phyloP scores from a whole-genome alignment of 2,329 filamentous ascomycete species.

The Magnaporthiopsis rhizophila region DNA sequence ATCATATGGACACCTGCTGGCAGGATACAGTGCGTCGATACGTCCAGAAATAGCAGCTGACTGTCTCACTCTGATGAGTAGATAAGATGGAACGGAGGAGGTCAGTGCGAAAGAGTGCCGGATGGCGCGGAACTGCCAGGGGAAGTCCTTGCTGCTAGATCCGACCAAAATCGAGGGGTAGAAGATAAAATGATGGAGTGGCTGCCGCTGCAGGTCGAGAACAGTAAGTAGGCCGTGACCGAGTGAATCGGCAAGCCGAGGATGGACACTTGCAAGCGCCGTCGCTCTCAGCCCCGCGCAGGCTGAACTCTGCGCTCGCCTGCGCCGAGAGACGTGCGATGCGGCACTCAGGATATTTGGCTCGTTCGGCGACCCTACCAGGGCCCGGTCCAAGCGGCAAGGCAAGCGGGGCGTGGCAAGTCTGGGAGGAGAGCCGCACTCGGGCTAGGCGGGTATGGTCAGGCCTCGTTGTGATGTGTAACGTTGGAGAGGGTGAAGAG shows the following conservation, averaged over 20 bases:
- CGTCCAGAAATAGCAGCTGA: slow-evolving; percentile 1
- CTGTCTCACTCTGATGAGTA: neutral
- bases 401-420: too few relatives aligned
- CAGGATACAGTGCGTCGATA: neutral
- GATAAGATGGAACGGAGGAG: slow-evolving; percentile 1
- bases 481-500: neutral
- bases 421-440: too few relatives aligned
- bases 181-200: neutral
- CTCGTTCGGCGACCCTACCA: neutral
- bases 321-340: neutral
- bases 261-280: neutral
- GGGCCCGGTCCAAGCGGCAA: too few relatives aligned
- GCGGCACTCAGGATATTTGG: neutral
- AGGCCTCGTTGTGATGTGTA: neutral
- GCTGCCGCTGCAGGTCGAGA: neutral
- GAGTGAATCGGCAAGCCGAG: neutral
- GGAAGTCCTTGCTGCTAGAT: neutral
- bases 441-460: neutral
- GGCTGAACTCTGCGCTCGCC: neutral
- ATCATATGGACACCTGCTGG: slow-evolving; percentile 5
- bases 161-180: neutral
- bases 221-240: neutral
- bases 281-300: neutral
- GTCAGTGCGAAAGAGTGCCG: neutral
- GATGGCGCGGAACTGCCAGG: slow-evolving; percentile 1